These are phyloP conservation scores for Mycosphaerella arachidis DNA, from an alignment of 2,329 filamentous ascomycete genomes.

Conservation along the genomic window DNA sequence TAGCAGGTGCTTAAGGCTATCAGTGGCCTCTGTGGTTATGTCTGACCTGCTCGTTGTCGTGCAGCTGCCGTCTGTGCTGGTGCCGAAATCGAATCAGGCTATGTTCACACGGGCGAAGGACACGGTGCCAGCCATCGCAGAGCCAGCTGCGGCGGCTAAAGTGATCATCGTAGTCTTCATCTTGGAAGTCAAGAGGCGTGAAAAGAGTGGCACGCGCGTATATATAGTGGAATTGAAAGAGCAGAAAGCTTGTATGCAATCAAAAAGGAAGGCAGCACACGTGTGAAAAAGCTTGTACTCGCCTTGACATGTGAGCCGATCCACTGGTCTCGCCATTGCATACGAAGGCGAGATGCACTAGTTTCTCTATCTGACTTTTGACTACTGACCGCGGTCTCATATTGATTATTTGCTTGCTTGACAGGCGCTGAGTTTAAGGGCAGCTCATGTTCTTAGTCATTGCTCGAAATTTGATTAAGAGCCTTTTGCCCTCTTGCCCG, in stretches of 20 bases:
- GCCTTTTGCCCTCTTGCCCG: no score
- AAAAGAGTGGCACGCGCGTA: slow-evolving; percentile 19
- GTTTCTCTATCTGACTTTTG: neutral
- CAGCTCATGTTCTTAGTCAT: no score
- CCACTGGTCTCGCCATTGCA: neutral
- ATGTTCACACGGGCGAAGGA: slow-evolving; percentile 32
- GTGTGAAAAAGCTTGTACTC: slow-evolving; percentile 2
- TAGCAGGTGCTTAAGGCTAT: neutral
- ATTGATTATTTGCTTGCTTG: neutral
- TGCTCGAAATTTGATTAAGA: no score
- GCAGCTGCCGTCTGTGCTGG: slow-evolving; percentile 11
- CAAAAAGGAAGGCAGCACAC: neutral
- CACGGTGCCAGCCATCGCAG: slow-evolving; percentile 23
- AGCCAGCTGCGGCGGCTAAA: slow-evolving; percentile 18
- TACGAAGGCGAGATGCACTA: neutral
- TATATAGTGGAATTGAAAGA: slow-evolving; percentile 4
- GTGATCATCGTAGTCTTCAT: slow-evolving; percentile 24
- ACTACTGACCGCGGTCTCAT: neutral
- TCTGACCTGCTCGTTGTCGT: neutral
- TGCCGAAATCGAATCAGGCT: slow-evolving; percentile 33
- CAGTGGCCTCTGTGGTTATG: neutral
- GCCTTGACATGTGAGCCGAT: neutral
- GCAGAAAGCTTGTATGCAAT: neutral
- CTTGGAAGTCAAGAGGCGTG: slow-evolving; percentile 16
- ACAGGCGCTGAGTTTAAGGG: neutral